Percentiles rank a stretch among this genome's conserved stretches.
phyloP scores from a whole-genome alignment of 2,329 filamentous ascomycete genomes.

The Aspergillus thermomutatus region DNA sequence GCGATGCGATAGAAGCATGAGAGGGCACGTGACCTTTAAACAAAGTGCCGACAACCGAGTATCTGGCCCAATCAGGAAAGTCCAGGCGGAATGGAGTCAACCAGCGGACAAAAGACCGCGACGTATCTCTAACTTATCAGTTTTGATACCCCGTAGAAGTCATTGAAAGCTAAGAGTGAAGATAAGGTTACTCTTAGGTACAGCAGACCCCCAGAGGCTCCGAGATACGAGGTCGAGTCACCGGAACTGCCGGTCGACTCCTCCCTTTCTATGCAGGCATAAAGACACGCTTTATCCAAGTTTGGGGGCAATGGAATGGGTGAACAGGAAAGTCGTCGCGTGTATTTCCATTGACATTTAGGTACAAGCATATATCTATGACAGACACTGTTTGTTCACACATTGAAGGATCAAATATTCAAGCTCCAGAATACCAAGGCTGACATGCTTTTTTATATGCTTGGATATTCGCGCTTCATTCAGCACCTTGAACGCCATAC shows the following conservation, averaged over 20 bases:
- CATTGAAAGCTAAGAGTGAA: too few species aligned
- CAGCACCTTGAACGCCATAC: conserved; percentile 2
- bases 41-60: conserved; percentile 5
- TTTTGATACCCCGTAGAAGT: too few species aligned
- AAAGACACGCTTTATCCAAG: too few species aligned
- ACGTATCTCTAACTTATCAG: too few species aligned
- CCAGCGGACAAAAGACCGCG: conserved; percentile 3
- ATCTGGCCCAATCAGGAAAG: conserved; percentile 14
- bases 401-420: neutral
- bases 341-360: neutral
- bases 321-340: too few species aligned
- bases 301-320: too few species aligned
- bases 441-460: neutral
- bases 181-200: too few species aligned
- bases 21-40: conserved; percentile 4
- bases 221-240: too few species aligned
- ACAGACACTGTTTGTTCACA: neutral
- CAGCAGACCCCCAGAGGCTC: too few species aligned
- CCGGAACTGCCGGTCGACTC: too few species aligned
- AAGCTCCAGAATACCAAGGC: too few species aligned
- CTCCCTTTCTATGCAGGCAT: too few species aligned
- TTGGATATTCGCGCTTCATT: conserved; percentile 3
- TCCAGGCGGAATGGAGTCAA: conserved; percentile 12
- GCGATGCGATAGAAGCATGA: neutral
- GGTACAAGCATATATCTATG: neutral